Percentiles rank a stretch among this genome's conserved stretches.
Evolutionary conservation across 345 rosid species (phyloP).

Genomic region (Euphorbia peplus): DNA sequence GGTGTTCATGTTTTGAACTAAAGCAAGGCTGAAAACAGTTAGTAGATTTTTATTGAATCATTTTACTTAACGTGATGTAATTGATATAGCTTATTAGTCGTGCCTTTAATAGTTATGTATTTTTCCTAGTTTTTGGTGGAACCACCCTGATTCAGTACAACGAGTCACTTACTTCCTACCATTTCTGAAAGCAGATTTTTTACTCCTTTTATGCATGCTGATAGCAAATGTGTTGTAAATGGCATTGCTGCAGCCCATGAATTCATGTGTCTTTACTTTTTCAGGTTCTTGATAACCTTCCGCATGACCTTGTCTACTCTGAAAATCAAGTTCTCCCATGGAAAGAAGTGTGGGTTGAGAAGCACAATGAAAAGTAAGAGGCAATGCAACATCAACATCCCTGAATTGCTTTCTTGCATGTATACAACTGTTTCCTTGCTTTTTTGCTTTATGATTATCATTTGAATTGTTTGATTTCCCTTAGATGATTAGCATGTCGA

Average conservation of each 20-base stretch:
- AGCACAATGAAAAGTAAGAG: constrained; percentile 57
- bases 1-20: neutral
- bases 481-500: neutral
- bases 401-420: too few relatives aligned
- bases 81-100: neutral
- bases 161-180: neutral
- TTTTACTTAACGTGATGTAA: neutral
- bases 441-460: neutral
- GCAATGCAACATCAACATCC: constrained; percentile 3
- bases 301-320: constrained; percentile 84
- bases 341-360: constrained; percentile 93
- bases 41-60: neutral
- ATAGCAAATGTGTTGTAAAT: constrained; percentile 9
- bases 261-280: constrained; percentile 19
- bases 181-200: neutral
- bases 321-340: constrained; percentile 80
- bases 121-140: neutral
- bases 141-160: neutral
- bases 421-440: too few relatives aligned
- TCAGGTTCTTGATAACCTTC: constrained; percentile 98
- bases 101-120: neutral
- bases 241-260: neutral
- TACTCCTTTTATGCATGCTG: neutral
- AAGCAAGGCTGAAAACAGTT: neutral
- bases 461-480: neutral